Evolutionary conservation across 352 stramenopile species (phyloP), one percentile per base, ranked within the genome.

Genomic region (Phytophthora constricta): DNA sequence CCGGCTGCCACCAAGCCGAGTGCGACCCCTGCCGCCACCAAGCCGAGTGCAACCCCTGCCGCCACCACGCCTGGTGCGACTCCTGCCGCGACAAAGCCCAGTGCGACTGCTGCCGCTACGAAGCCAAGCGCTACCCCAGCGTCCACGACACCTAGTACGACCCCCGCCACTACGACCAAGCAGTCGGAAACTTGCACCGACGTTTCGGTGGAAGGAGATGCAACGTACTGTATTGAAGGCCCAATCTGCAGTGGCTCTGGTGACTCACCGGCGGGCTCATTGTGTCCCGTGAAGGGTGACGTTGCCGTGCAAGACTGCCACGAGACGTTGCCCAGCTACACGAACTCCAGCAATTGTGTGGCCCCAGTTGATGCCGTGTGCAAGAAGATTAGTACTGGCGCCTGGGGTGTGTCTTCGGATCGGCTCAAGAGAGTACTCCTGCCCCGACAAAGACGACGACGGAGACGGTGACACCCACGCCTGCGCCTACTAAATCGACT

Each of bases 201-300:
- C 20, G 79, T 92, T 33, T 91, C 79, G 13, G 84, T 94, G 20
- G 77, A 91, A 49, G 65, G 77, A 1, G 84, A 92, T 58, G 86
- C 84, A 25, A 92, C 86, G 17, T 92, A 91, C 68, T 92, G 84
- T 68, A 86, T 92, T 45, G 48, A 65, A 10, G 86, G 82, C 23
- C 69, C 80, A 2, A 79, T 92, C 45, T 94, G 86, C 64, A 86
- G 74, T 28, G 86, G 86, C 42, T 63, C 69, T 9, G 81, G 79
- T 28, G 58, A 70, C 14, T 59, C 48, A 23, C 79, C 82, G 3
- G 63, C 73, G 11, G 86, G 86, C 3, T 61, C 33, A 20, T 51
- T 74, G 28, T 94, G 86, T 31, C 86, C 86, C 4, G 70, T 79
- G 67, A 78, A 87, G 67, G 86, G 86, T 19, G 76, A 82, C 28